Evolutionary conservation across 2,329 filamentous ascomycete species (phyloP), one percentile per base, ranked within the genome.

Genomic region (Phoma sp.): DNA sequence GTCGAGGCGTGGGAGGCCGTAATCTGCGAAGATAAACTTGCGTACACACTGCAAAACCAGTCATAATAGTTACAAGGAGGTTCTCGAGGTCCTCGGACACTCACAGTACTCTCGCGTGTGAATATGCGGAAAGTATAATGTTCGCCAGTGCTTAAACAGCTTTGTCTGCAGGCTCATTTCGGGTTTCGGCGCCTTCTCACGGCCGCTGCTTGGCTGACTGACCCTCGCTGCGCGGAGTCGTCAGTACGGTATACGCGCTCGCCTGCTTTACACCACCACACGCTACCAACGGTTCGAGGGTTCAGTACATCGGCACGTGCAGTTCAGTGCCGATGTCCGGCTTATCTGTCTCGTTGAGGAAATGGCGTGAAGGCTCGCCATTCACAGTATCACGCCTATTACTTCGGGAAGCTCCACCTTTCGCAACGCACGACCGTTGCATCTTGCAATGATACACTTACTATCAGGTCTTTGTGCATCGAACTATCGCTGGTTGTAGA

Each of bases 291-390:
- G 7, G 27, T 11, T 32, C 4, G 13, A 25, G 10, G 18, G 27
- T 22, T 25, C 7, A 14, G 14, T 35, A 22, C 9, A 30, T 32
- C 22, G 48, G 29, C 40, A 41, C 14, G 23, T 55, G 46, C 41
- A 42, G 27, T 38, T 55, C 24, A 47, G 40, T 49, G 46, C 52
- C 41, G 40, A 29, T 39, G 23, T 29, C 45, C 52, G 35, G 41
- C 40, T 55, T 50, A 46, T 50, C 52, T 33, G 46, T 33, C 41
- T 42, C 52, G 27, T 55, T 47, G 41, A 29, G 25, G 41, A 41
- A 36, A 25, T 46, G 52, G 52, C 41, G 52, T 30, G 45, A 36
- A 41, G 40, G 27, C 40, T 46, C 37, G 37, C 36, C 32, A 33
- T 33, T 10, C 41, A 49, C 52, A 36, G 36, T 46, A 41, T 37